These are phyloP conservation scores for Limnomonas spitsbergensis DNA, from an alignment of 139 green algal genomes.

Conservation along the genomic window DNA sequence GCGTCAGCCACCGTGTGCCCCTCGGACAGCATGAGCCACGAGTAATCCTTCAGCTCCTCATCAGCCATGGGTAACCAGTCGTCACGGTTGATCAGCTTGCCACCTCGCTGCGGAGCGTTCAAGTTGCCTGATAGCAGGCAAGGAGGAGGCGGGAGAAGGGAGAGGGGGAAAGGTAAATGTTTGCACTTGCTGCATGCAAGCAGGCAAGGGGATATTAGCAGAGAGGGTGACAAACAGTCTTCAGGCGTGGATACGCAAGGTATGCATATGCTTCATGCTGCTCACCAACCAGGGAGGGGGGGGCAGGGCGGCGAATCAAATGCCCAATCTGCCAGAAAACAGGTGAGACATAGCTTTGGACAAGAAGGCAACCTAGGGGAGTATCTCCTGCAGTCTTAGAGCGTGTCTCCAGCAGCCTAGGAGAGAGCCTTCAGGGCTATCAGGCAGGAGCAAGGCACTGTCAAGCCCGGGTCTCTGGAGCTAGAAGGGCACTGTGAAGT, in stretches of 20 bases:
- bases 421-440: too few species aligned
- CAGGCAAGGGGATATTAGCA: background rate
- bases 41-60: background rate
- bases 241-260: background rate
- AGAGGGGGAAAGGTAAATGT: background rate
- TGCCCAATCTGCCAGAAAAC: too few species aligned
- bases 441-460: too few species aligned
- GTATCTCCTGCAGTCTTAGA: too few species aligned
- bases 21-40: background rate
- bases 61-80: conserved; percentile 4
- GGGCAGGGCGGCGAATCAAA: too few species aligned
- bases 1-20: conserved; percentile 12
- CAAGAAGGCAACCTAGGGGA: too few species aligned
- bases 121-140: background rate
- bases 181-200: background rate
- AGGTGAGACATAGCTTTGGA: too few species aligned
- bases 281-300: background rate
- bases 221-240: background rate
- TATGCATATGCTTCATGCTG: background rate
- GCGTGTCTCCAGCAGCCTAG: too few species aligned
- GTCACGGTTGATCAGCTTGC: conserved; percentile 15
- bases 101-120: conserved; percentile 15
- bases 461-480: too few species aligned
- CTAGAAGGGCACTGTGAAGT: too few species aligned
- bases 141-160: too few species aligned